Base-by-base conservation (phyloP, 495 filamentous ascomycete species). In the Chlorociboria aeruginascens region DNA sequence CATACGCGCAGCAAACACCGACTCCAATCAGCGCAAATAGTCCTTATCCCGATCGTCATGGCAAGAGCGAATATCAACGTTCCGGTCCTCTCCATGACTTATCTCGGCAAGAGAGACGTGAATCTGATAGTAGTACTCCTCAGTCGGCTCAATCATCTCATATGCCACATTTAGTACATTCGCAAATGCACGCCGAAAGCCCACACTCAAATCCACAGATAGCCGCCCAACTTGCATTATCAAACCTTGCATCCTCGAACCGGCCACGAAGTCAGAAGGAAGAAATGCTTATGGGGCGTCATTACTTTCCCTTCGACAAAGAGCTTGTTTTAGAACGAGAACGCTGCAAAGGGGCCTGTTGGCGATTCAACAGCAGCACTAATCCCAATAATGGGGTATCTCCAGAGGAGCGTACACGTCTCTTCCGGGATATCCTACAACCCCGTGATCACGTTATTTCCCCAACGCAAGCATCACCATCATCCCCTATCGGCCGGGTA, bases 271-370 rank as follows among this genome's bases (percentile, higher is more conserved):
- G 81, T 0, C 86, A 96, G 61, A 95, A 92, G 62, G 87, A 95
- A 40, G 92, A 95, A 64, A 98, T 98, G 92, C 71, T 95, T 3
- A 72, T 69, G 36, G 86, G 88, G n/a, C 72, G 88, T 25, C 72
- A 79, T 8, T 97, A 89, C 61, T 78, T 78, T 41, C 85, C 86
- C 1, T 85, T 81, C 52, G 79, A 85, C 58, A 72, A 78, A 37
- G 81, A 86, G 51, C 74, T 98, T 7, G 74, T 88, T 3, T 75
- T 89, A 40, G 92, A 97, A 53, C 82, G 93, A 17, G 84, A 95
- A 57, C 70, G 80, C 51, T 98, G 92, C 67, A 88, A 81, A 55
- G 76, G 77, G 10, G 87, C 87, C 7, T 76, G 89, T 50, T 89
- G 81, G 74, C 71, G 83, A 49, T 96, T 95, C 69, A 97, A 98